Conservation (phyloP, 805 yeast species). For the Schwanniomyces vanrijiae region DNA sequence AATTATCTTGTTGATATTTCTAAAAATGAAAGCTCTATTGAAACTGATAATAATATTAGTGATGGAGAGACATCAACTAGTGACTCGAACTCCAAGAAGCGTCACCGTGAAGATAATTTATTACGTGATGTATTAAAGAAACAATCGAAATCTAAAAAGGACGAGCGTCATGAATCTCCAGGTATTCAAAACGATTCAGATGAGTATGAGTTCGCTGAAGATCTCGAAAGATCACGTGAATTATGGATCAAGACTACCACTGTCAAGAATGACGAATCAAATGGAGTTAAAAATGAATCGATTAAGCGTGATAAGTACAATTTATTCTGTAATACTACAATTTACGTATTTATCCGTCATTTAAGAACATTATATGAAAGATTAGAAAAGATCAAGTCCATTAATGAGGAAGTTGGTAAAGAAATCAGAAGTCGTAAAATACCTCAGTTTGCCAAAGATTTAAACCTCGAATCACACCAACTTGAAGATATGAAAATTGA, state of each 20-base stretch:
- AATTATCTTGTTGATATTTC: slow-evolving; percentile 27
- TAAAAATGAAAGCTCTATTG: slow-evolving; percentile 5
- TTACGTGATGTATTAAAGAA: slow-evolving; percentile 61
- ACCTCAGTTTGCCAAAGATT: slow-evolving; percentile 81
- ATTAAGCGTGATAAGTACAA: slow-evolving; percentile 60
- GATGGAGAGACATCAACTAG: slow-evolving; percentile 13
- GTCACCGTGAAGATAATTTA: slow-evolving; percentile 54
- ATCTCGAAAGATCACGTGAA: slow-evolving; percentile 38
- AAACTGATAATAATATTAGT: slow-evolving; percentile 6
- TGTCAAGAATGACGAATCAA: slow-evolving; percentile 28
- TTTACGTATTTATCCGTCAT: slow-evolving; percentile 87
- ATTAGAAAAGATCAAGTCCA: slow-evolving; percentile 68
- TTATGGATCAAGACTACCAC: slow-evolving; percentile 43
- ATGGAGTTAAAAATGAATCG: slow-evolving; percentile 13
- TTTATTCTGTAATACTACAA: slow-evolving; percentile 82
- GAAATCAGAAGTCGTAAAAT: slow-evolving; percentile 65
- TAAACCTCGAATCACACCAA: slow-evolving; percentile 78
- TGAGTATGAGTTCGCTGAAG: slow-evolving; percentile 30
- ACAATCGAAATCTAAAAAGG: slow-evolving; percentile 41
- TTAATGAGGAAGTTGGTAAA: slow-evolving; percentile 67
- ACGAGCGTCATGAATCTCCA: slow-evolving; percentile 33
- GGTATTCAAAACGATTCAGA: slow-evolving; percentile 27
- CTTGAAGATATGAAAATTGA: slow-evolving; percentile 78
- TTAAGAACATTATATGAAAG: slow-evolving; percentile 80
- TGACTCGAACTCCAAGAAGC: slow-evolving; percentile 38